These are phyloP conservation scores for Raddia distichophylla DNA, from an alignment of 176 grass and related monocot species.

Conservation along the genomic window DNA sequence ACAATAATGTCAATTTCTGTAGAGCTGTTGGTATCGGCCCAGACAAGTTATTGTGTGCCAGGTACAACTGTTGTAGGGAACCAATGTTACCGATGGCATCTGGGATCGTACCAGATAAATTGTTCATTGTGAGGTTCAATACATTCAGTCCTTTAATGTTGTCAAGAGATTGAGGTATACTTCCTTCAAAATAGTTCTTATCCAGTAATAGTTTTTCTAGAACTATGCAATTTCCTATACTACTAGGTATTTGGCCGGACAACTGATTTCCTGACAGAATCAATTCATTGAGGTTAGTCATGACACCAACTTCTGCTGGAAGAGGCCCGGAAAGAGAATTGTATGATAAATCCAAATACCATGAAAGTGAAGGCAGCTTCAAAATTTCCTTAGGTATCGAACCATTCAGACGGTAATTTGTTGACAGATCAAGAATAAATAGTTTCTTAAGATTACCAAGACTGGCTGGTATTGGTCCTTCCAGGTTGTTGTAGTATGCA, in stretches of 20 bases:
- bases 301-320: constrained; percentile 5
- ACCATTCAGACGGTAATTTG: constrained; percentile 16
- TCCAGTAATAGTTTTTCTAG: constrained; percentile 35
- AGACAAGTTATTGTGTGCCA: constrained; percentile 35
- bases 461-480: constrained; percentile 31
- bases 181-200: constrained; percentile 43
- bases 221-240: constrained; percentile 31
- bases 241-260: constrained; percentile 34
- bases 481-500: constrained; percentile 11
- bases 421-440: background rate
- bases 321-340: constrained; percentile 27
- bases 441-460: constrained; percentile 5
- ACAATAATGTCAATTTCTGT: constrained; percentile 1
- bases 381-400: constrained; percentile 14
- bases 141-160: constrained; percentile 26
- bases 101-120: constrained; percentile 30
- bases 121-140: constrained; percentile 37
- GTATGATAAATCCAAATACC: constrained; percentile 3
- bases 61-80: background rate
- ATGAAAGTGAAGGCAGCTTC: background rate
- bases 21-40: constrained; percentile 34
- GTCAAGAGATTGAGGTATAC: constrained; percentile 29
- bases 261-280: constrained; percentile 38
- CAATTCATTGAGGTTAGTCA: constrained; percentile 15
- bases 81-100: background rate